These are phyloP conservation scores for Dioscorea alata DNA, from an alignment of 106 monocot species.

Conservation along the genomic window DNA sequence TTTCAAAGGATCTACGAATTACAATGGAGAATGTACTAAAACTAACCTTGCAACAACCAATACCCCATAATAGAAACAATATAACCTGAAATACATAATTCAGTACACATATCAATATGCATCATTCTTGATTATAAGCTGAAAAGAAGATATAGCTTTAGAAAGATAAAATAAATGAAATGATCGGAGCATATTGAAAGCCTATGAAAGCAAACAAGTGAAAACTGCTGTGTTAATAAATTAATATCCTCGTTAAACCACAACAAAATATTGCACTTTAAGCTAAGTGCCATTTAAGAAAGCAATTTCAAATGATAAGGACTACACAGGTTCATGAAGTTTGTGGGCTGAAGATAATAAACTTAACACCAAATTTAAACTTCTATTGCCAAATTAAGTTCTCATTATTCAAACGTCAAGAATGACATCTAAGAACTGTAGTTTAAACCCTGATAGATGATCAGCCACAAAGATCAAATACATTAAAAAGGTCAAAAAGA, in stretches of 20 bases:
- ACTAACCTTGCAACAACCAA: slow-evolving; percentile 88
- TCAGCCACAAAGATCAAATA: too few species aligned
- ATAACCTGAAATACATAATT: slow-evolving; percentile 46
- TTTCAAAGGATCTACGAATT: not conserved
- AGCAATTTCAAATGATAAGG: too few species aligned
- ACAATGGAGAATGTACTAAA: not conserved
- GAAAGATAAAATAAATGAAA: not conserved
- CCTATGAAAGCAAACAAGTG: not conserved
- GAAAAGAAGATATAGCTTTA: not conserved
- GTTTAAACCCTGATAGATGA: too few species aligned
- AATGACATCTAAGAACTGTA: too few species aligned
- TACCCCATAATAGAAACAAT: slow-evolving; percentile 76
- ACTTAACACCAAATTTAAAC: too few species aligned
- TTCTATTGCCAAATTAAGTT: too few species aligned
- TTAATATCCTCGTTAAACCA: not conserved
- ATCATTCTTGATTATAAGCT: not conserved
- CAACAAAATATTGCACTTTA: too few species aligned
- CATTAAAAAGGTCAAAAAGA: too few species aligned
- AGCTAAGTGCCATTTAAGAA: too few species aligned
- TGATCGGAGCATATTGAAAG: not conserved
- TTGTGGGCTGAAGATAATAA: too few species aligned
- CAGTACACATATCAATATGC: not conserved
- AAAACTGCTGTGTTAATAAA: not conserved
- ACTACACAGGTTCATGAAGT: too few species aligned
- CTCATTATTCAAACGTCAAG: too few species aligned